phyloP scores from a whole-genome alignment of 208 protist genomes.

The Herpetomonas samuelpessoai region DNA sequence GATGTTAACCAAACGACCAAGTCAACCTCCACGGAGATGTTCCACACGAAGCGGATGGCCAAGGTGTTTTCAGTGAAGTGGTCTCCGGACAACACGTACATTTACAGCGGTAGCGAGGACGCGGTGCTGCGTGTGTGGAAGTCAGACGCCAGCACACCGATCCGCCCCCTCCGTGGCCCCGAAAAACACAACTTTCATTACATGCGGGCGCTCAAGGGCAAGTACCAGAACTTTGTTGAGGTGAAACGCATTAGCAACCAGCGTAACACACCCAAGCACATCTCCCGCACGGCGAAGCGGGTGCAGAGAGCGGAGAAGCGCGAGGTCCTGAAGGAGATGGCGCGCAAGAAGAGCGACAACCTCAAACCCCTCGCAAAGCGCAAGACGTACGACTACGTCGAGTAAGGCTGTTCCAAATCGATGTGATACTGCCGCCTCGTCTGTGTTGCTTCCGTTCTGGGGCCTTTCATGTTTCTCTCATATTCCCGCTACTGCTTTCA shows the following conservation, averaged over 20 bases:
- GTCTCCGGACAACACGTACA: constrained; percentile 92
- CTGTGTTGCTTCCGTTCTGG: too few species aligned
- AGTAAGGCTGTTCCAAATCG: constrained; percentile 31
- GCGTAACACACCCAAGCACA: constrained; percentile 83
- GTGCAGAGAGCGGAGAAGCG: constrained; percentile 77
- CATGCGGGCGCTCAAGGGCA: constrained; percentile 83
- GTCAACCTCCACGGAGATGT: constrained; percentile 94
- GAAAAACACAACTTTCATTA: constrained; percentile 95
- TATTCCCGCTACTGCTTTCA: too few species aligned
- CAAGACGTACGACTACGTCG: constrained; percentile 83
- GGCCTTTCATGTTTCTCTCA: too few species aligned
- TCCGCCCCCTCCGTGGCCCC: constrained; percentile 82
- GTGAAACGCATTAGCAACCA: constrained; percentile 88
- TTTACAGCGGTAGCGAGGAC: constrained; percentile 96
- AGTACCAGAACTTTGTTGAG: constrained; percentile 85
- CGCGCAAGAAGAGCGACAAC: constrained; percentile 69
- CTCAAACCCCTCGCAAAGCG: constrained; percentile 83
- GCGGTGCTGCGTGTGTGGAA: constrained; percentile 97
- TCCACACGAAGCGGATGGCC: constrained; percentile 99
- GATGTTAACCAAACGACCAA: constrained; percentile 80
- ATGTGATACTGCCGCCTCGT: too few species aligned
- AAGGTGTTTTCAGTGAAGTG: constrained; percentile 91
- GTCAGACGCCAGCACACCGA: constrained; percentile 86
- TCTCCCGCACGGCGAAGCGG: constrained; percentile 54
- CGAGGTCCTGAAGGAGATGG: constrained; percentile 86